A percentile compares a stretch with the other conserved stretches of the same genome.
These are phyloP conservation scores for Coemansia sp. DNA, from an alignment of 192 early-diverging fungal genomes.

Conservation along the genomic window DNA sequence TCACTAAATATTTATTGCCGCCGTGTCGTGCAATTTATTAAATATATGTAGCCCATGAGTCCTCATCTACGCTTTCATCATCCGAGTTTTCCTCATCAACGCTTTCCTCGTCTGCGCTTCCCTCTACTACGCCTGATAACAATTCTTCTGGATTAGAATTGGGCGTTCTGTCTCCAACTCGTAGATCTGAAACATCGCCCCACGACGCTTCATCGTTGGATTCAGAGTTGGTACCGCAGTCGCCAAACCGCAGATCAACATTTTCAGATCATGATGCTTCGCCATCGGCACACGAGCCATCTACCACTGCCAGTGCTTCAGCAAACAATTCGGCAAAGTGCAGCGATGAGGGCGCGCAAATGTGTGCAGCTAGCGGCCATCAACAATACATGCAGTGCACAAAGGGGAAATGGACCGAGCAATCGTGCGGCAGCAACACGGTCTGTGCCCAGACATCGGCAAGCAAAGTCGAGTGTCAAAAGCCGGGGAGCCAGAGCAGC, in stretches of 20 bases:
- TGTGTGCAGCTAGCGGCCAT: conserved; percentile 2
- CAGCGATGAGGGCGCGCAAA: neutral
- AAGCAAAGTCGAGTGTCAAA: conserved; percentile 1
- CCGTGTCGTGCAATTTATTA: neutral
- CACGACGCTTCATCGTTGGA: neutral
- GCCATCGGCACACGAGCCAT: neutral
- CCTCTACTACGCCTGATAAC: no score
- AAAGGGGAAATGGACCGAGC: conserved; percentile 4
- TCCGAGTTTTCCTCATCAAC: no score
- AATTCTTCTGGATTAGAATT: no score
- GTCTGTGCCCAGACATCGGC: conserved; percentile 1
- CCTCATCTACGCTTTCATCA: neutral
- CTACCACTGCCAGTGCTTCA: neutral
- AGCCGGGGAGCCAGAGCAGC: neutral
- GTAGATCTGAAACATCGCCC: neutral
- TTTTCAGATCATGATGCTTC: neutral
- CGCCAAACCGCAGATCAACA: neutral
- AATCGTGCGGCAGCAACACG: conserved; percentile 1
- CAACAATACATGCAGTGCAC: conserved; percentile 2
- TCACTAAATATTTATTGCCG: neutral
- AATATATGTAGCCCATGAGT: conserved; percentile 1
- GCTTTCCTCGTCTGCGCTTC: no score
- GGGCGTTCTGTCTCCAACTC: neutral
- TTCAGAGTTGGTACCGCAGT: neutral
- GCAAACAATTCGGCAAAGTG: neutral